Percentiles rank a stretch among this genome's conserved stretches.
phyloP scores from a whole-genome alignment of 805 yeast genomes.

The Myxozyma melibiosi region DNA sequence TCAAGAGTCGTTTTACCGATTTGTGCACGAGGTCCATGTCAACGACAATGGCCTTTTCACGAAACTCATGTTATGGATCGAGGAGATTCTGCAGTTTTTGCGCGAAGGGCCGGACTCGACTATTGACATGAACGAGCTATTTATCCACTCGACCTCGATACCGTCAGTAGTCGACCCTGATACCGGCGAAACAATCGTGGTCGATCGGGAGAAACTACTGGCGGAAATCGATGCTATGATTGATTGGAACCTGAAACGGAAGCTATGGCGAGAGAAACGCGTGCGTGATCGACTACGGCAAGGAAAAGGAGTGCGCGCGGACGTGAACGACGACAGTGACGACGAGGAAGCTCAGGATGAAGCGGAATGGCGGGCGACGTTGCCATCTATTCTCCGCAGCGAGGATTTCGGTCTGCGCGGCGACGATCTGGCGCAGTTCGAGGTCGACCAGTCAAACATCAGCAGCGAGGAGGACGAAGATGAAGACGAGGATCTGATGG shows the following conservation, averaged over 20 bases:
- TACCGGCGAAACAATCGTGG: slow-evolving; percentile 27
- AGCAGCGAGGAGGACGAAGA: slow-evolving; percentile 42
- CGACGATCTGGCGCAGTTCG: slow-evolving; percentile 51
- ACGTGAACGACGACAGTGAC: slow-evolving; percentile 35
- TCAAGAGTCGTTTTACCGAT: slow-evolving; percentile 69
- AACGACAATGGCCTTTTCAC: slow-evolving; percentile 76
- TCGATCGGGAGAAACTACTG: slow-evolving; percentile 40
- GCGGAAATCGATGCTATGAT: slow-evolving; percentile 48
- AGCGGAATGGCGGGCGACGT: slow-evolving; percentile 50
- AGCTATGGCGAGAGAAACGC: slow-evolving; percentile 40
- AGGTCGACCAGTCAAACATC: slow-evolving; percentile 40
- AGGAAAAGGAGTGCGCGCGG: slow-evolving; percentile 31
- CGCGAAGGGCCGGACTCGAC: slow-evolving; percentile 50
- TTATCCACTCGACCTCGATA: slow-evolving; percentile 11
- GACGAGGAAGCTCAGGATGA: slow-evolving; percentile 40
- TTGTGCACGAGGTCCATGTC: slow-evolving; percentile 78
- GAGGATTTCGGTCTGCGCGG: slow-evolving; percentile 54
- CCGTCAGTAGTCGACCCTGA: slow-evolving; percentile 10
- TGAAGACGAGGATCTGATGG: slow-evolving; percentile 38
- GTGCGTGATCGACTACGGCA: slow-evolving; percentile 29
- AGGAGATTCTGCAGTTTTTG: slow-evolving; percentile 62
- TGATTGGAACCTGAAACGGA: slow-evolving; percentile 43
- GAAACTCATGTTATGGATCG: slow-evolving; percentile 73
- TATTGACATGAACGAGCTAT: slow-evolving; percentile 35
- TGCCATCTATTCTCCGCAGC: slow-evolving; percentile 47